A percentile compares a stretch with the other conserved stretches of the same genome.
Conservation (phyloP, 345 rosid species). For the Trapa incisa region DNA sequence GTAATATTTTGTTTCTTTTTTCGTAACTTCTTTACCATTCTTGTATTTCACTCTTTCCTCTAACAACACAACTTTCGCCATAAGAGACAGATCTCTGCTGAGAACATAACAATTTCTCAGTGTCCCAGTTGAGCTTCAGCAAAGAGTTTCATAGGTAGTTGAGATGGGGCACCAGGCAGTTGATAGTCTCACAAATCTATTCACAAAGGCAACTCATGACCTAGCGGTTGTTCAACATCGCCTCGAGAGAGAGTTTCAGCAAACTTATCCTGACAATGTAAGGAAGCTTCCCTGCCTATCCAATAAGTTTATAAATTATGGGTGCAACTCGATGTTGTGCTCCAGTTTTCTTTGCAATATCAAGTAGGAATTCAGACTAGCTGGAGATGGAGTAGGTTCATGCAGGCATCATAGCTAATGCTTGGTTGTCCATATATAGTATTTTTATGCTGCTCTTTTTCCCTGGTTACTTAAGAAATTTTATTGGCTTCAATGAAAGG, state of each 20-base stretch:
- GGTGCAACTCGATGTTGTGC: neutral
- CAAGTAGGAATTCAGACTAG: neutral
- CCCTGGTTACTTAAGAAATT: neutral
- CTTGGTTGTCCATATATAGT: neutral
- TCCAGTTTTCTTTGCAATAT: neutral
- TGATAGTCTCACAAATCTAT: constrained; percentile 37
- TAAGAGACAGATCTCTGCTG: neutral
- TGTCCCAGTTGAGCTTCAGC: neutral
- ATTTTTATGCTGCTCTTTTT: neutral
- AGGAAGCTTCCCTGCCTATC: constrained; percentile 1
- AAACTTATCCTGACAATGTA: constrained; percentile 66
- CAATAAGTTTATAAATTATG: neutral
- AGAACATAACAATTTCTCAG: neutral
- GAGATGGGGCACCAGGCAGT: constrained; percentile 6
- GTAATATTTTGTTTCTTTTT: too few relatives aligned
- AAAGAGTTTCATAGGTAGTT: neutral
- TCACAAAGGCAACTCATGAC: constrained; percentile 57
- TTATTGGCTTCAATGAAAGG: neutral
- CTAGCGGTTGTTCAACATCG: constrained; percentile 49
- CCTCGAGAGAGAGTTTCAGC: constrained; percentile 75
- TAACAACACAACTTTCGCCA: neutral
- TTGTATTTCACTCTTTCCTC: too few relatives aligned
- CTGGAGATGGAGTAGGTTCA: neutral
- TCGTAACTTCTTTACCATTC: too few relatives aligned
- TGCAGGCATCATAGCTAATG: neutral